Percentiles rank a stretch among this genome's conserved stretches.
phyloP scores from a whole-genome alignment of 2,329 filamentous ascomycete genomes.

The Clarireedia sp. region DNA sequence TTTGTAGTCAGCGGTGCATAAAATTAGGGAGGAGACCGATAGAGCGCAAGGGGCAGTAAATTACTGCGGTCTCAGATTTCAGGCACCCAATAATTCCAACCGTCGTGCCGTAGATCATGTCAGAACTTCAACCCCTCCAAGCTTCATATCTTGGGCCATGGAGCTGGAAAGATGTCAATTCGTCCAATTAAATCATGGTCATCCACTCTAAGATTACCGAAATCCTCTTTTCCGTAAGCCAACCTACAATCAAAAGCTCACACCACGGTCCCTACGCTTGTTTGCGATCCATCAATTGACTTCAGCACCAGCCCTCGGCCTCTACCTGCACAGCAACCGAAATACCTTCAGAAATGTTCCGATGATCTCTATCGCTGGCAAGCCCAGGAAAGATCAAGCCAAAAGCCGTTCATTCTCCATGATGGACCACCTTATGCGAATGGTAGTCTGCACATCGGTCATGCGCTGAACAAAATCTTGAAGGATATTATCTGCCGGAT shows the following conservation, averaged over 20 bases:
- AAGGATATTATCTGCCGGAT: conserved; percentile 88
- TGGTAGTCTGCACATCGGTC: conserved; percentile 81
- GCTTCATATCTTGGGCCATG: conserved; percentile 7
- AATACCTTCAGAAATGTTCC: conserved; percentile 67
- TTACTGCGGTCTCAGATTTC: no score
- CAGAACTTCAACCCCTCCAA: no score
- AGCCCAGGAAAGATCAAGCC: conserved; percentile 27
- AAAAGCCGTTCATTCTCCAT: conserved; percentile 67
- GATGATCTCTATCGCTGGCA: conserved; percentile 92
- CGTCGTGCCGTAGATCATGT: no score
- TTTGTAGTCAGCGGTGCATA: no score
- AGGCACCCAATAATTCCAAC: no score
- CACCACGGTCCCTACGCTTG: not conserved
- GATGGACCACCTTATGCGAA: conserved; percentile 98
- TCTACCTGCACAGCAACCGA: conserved; percentile 36
- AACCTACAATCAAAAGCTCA: conserved; percentile 11
- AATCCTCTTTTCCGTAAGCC: conserved; percentile 62
- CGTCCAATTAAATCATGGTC: conserved; percentile 53
- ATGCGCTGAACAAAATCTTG: conserved; percentile 92
- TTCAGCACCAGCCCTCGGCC: conserved; percentile 28
- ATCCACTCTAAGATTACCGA: conserved; percentile 67
- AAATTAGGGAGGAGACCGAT: no score
- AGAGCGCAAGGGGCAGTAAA: no score
- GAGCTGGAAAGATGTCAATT: conserved; percentile 25
- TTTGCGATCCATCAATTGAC: conserved; percentile 6